Conservation (phyloP, 2,329 filamentous ascomycete species). For the Nemania diffusa region DNA sequence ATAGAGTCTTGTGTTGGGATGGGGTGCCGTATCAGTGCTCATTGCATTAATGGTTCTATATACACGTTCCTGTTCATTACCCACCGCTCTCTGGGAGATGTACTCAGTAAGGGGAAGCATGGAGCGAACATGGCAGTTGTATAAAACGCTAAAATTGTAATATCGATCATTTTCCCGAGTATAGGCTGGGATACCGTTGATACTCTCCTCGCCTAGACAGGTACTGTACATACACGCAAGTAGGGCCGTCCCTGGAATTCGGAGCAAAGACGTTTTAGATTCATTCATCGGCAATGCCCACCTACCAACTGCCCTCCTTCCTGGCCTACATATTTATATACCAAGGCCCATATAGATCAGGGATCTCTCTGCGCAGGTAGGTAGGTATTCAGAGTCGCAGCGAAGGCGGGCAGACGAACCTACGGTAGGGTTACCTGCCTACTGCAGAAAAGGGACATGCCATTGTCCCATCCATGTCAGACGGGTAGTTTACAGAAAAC, state of each 20-base stretch:
- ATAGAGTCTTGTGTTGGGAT: background rate
- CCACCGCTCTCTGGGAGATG: background rate
- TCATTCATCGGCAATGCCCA: background rate
- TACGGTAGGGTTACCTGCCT: background rate
- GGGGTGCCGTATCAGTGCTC: background rate
- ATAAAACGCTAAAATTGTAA: constrained; percentile 13
- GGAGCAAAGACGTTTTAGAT: background rate
- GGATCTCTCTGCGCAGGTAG: too few relatives aligned
- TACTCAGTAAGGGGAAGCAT: background rate
- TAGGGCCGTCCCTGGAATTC: background rate
- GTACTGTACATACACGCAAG: background rate
- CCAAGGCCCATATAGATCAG: background rate
- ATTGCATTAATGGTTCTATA: background rate
- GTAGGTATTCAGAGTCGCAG: background rate
- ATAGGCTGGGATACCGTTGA: background rate
- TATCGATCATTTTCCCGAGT: background rate
- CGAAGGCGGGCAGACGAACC: background rate
- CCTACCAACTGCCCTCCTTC: background rate
- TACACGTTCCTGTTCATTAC: constrained; percentile 1
- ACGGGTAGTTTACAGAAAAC: constrained; percentile 11
- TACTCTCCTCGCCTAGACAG: background rate
- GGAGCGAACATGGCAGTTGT: background rate
- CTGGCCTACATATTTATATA: background rate
- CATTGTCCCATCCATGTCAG: constrained; percentile 14
- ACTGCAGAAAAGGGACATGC: background rate